These are phyloP conservation scores for Ogataea trehaloabstinens DNA, from an alignment of 805 yeast species.

Conservation along the genomic window DNA sequence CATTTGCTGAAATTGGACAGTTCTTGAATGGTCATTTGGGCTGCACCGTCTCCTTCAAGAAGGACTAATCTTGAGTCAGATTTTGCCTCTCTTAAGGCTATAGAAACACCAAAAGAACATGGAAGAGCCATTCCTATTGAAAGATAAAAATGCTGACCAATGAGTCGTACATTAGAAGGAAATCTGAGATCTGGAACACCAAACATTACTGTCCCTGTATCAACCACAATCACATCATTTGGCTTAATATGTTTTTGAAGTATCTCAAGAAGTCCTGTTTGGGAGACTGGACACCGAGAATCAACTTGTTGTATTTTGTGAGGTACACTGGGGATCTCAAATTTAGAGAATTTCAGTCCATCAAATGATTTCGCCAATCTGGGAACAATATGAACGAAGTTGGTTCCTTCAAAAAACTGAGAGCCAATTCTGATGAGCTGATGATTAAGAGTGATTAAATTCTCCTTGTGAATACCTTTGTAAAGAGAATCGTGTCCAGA, in stretches of 20 bases:
- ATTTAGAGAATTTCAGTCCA: slow-evolving; percentile 5
- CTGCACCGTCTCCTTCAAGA: slow-evolving; percentile 90
- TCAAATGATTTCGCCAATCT: slow-evolving; percentile 40
- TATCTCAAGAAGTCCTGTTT: slow-evolving; percentile 40
- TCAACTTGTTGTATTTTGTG: slow-evolving; percentile 20
- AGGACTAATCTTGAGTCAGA: slow-evolving; percentile 53
- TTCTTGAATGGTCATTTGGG: slow-evolving; percentile 93
- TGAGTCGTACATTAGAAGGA: slow-evolving; percentile 48
- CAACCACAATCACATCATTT: slow-evolving; percentile 72
- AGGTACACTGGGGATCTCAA: slow-evolving; percentile 9
- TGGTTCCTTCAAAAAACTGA: slow-evolving; percentile 34
- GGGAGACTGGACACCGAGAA: slow-evolving; percentile 42
- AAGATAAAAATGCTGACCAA: slow-evolving; percentile 74
- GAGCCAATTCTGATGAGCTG: slow-evolving; percentile 49
- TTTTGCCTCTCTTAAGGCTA: slow-evolving; percentile 61
- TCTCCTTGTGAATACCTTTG: slow-evolving; percentile 38
- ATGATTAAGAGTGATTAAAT: slow-evolving; percentile 50
- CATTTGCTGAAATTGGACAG: slow-evolving; percentile 25
- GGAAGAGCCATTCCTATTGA: slow-evolving; percentile 91
- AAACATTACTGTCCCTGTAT: slow-evolving; percentile 82
- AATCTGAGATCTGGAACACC: slow-evolving; percentile 67
- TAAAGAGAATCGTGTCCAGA: slow-evolving; percentile 60
- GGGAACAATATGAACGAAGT: slow-evolving; percentile 51
- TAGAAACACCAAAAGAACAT: slow-evolving; percentile 76
- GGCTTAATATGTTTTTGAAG: slow-evolving; percentile 39